Evolutionary conservation across 345 rosid genomes (phyloP), one percentile per base, ranked within the genome.

Genomic region (Conringia planisiliqua): DNA sequence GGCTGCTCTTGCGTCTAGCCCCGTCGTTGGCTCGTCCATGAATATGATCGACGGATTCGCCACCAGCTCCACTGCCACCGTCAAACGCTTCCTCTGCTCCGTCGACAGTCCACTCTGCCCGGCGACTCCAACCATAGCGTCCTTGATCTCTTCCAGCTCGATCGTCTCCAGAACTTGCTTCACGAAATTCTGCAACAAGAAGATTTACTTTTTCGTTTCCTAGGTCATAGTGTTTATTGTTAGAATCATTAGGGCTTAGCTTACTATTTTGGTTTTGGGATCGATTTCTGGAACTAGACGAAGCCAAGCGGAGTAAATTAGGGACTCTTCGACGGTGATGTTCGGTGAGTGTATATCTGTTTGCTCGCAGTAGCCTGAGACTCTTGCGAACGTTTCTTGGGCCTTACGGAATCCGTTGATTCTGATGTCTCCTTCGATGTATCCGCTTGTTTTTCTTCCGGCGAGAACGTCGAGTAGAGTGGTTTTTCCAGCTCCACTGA

Each of bases 11-110:
- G 96, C 97, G 72, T 91, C 96, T n/a, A 89, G 74, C 32, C 97
- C 89, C 1, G 97, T 85, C 30, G 97, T 88, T 26, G 97, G 97
- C 71, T 91, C 96, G 69, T 91, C 97, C 97, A 91, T 91, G 75
- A 89, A 91, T 2, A 91, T 84, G 50, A 91, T 82, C 5, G 89
- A 86, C 4, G 96, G 97, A 75, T 89, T 91, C 47, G 97, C 90
- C 20, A 91, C 97, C 36, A 91, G 84, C 71, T 89, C 91, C 54
- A 91, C 96, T 29, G 96, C 91, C 63, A 91, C 84, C 0, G 96
- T 91, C 16, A 91, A 74, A 4, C 96, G 61, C 54, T 91, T 91
- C 12, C 97, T 83, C 77, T 92, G 96, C 86, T 88, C 97, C 14
- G 86, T 89, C 26, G 93, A 92, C 17, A 92, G 71, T 29, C 97